Percentiles rank a stretch among this genome's conserved stretches.
Evolutionary conservation across 176 grass and related monocot species (phyloP).

Genomic region (Elaeis guineensis): DNA sequence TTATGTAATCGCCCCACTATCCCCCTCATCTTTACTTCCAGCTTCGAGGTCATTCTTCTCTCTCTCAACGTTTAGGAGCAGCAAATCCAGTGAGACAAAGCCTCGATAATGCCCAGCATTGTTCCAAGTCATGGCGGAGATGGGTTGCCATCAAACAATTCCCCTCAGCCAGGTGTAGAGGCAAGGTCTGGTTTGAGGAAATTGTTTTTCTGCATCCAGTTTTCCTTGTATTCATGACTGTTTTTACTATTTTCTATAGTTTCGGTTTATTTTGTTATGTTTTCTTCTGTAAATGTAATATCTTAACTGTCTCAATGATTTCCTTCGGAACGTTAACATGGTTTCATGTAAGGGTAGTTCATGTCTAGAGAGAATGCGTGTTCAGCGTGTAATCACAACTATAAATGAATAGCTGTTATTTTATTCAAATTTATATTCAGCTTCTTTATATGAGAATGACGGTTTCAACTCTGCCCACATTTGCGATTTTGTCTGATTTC

Average conservation of each 20-base stretch:
- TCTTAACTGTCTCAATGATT: not conserved
- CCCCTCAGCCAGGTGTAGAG: constrained; percentile 25
- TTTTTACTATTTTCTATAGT: constrained; percentile 4
- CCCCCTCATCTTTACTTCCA: constrained; percentile 27
- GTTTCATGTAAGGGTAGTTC: constrained; percentile 5
- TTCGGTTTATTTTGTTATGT: not conserved
- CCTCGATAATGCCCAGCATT: constrained; percentile 49
- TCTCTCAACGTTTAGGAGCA: constrained; percentile 98
- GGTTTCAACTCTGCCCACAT: too few relatives aligned
- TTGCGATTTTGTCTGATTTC: too few relatives aligned
- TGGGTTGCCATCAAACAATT: constrained; percentile 8
- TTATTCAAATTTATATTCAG: too few relatives aligned
- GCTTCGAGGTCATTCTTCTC: constrained; percentile 96
- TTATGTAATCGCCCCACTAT: constrained; percentile 3
- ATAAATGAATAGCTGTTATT: too few relatives aligned
- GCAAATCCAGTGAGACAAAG: constrained; percentile 79
- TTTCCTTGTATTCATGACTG: too few relatives aligned
- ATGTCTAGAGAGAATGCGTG: not conserved
- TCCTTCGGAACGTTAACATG: constrained; percentile 1
- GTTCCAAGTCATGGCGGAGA: not conserved
- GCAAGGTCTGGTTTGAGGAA: constrained; percentile 40
- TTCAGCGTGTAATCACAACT: too few relatives aligned
- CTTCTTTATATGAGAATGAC: too few relatives aligned
- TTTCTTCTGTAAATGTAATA: not conserved
- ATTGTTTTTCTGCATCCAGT: constrained; percentile 8